Base-by-base conservation (phyloP, 257 asterid species). In the Nicotiana obtusifolia region DNA sequence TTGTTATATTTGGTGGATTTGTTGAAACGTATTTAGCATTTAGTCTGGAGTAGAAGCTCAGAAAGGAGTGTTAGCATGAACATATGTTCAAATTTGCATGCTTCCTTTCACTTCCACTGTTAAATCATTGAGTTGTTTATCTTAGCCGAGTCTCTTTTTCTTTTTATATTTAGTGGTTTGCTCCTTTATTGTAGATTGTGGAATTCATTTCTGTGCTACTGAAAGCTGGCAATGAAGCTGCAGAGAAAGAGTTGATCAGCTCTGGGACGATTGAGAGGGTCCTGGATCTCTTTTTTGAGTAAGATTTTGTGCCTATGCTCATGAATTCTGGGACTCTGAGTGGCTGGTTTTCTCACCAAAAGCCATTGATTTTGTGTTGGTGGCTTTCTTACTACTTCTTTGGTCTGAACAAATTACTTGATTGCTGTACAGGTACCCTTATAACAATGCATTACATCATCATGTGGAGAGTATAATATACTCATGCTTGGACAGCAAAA, bases 281-380 rank as follows among this genome's bases (percentile, higher is more conserved):
- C 82, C 86, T 95, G 82, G 94, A 95, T 89, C 99, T 95, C 83
- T 91, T 95, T 86, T 93, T 95, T 76, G 97, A 95, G 99, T 95
- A 92, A 82, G 95, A 84, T 78, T 73, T 73, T 24, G 68, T 62
- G 73, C 78, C 81, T 22, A 60, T 69, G 47, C 69, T 80, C 66
- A n/a, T 44, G 76, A 19, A 62, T 80, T 66, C 60, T 47, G 60
- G 37, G 22, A 24, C 60, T 73, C 61, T 41, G 49, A 71, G 3
- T 73, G 57, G 60, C 78, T 47, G 60, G 61, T 73, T 41, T 14
- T 14, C 15, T 33, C 60, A 71, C 37, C 78, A 71, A 71, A 47
- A 71, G 11, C 60, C 60, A 44, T 71, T 71, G 78, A 49, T 73
- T 44, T 73, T 73, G 22, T 47, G 61, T 73, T 73, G 37, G 61